Conservation (phyloP, 2,329 filamentous ascomycete species). For the Fusarium irregulare region DNA sequence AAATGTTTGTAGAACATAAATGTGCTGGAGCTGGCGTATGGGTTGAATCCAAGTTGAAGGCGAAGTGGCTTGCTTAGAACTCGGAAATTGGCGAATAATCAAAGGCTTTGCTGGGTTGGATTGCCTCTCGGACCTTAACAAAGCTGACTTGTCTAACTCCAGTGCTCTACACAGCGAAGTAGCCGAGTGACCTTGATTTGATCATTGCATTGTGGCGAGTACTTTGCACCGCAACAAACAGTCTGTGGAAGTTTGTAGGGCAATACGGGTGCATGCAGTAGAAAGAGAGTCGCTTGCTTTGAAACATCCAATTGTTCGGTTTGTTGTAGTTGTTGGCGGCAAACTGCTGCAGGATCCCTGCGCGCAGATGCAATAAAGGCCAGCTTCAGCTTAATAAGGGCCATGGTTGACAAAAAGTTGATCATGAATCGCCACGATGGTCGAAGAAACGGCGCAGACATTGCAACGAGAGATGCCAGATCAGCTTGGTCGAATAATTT, state of each 20-base stretch:
- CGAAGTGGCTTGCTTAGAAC: slow-evolving; percentile 41
- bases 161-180: neutral
- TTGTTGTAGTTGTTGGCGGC: slow-evolving; percentile 16
- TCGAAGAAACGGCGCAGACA: slow-evolving; percentile 54
- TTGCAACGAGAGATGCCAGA: slow-evolving; percentile 56
- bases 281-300: slow-evolving; percentile 5
- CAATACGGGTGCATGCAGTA: slow-evolving; percentile 26
- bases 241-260: slow-evolving; percentile 14
- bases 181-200: neutral
- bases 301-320: slow-evolving; percentile 8
- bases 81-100: slow-evolving; percentile 12
- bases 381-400: slow-evolving; percentile 15
- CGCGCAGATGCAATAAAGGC: slow-evolving; percentile 21
- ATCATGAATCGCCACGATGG: slow-evolving; percentile 36
- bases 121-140: slow-evolving; percentile 8
- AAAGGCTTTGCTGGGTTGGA: neutral
- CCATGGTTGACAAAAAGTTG: slow-evolving; percentile 39
- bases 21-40: slow-evolving; percentile 18
- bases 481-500: slow-evolving; percentile 59
- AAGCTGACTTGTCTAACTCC: slow-evolving; percentile 1
- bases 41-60: slow-evolving; percentile 28
- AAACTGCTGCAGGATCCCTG: slow-evolving; percentile 25
- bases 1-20: slow-evolving; percentile 10
- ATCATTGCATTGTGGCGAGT: slow-evolving; percentile 10
- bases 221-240: slow-evolving; percentile 8